These are phyloP conservation scores for Echites panduratus DNA, from an alignment of 257 asterid species.

Conservation along the genomic window DNA sequence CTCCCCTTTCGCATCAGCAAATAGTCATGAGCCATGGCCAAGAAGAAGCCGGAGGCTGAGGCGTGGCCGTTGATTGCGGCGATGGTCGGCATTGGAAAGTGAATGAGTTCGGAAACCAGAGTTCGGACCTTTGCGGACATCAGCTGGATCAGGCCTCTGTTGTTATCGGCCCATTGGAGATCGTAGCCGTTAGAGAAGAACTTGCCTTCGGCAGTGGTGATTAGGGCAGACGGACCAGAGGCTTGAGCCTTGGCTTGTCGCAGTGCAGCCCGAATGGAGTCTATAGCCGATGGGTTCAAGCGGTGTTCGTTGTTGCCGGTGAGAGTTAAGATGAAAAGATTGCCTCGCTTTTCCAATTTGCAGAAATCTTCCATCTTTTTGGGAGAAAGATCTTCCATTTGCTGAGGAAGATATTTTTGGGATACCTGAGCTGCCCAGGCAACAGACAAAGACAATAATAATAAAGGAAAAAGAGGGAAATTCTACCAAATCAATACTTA, in stretches of 20 bases:
- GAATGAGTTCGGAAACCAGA: constrained; percentile 41
- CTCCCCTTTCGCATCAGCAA: constrained; percentile 45
- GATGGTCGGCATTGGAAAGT: constrained; percentile 63
- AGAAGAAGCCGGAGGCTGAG: constrained; percentile 41
- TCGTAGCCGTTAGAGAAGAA: constrained; percentile 75
- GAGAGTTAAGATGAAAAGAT: constrained; percentile 47
- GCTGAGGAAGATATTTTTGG: too few species aligned
- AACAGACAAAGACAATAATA: too few species aligned
- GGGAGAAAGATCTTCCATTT: background rate
- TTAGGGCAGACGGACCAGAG: constrained; percentile 38
- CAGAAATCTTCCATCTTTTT: constrained; percentile 26
- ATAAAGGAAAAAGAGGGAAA: too few species aligned
- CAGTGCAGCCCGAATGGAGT: constrained; percentile 39
- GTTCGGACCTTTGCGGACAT: constrained; percentile 44
- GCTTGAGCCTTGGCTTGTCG: constrained; percentile 27
- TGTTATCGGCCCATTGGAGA: constrained; percentile 41
- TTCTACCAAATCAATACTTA: too few species aligned
- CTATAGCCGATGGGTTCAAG: constrained; percentile 44
- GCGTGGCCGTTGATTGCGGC: constrained; percentile 66
- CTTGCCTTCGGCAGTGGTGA: constrained; percentile 60
- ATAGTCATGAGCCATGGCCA: constrained; percentile 57
- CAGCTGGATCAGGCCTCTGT: constrained; percentile 23
- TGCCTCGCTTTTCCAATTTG: constrained; percentile 38
- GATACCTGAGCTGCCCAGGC: too few species aligned
- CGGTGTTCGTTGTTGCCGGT: constrained; percentile 61